phyloP scores from a whole-genome alignment of 345 rosid genomes.

The Eucalyptus brandiana region DNA sequence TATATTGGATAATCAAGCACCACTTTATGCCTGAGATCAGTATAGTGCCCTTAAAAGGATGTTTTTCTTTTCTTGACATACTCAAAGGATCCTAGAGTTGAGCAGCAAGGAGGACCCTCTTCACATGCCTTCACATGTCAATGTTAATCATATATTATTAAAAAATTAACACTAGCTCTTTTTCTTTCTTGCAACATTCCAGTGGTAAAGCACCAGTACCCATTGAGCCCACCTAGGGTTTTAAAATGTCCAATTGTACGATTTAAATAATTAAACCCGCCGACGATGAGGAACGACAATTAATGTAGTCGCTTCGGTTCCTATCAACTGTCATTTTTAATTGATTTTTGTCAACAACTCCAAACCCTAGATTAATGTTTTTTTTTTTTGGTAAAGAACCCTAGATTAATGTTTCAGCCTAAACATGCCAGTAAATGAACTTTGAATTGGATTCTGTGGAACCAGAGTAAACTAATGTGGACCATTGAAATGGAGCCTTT shows the following conservation, averaged over 20 bases:
- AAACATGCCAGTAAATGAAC: not conserved
- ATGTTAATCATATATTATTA: not conserved
- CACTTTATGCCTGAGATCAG: not conserved
- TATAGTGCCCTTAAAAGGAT: not conserved
- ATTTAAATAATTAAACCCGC: not conserved
- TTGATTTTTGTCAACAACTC: not conserved
- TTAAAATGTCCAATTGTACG: not conserved
- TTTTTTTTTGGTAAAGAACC: not conserved
- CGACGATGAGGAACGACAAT: not conserved
- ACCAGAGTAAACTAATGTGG: conserved; percentile 26
- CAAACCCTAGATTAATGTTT: not conserved
- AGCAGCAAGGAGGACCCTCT: conserved; percentile 41
- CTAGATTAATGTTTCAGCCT: not conserved
- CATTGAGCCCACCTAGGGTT: not conserved
- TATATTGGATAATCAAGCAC: not conserved
- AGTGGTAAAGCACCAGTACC: not conserved
- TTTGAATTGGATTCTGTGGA: conserved; percentile 28
- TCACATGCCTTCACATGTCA: conserved; percentile 58
- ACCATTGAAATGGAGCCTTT: not conserved
- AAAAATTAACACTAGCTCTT: not conserved
- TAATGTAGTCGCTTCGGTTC: not conserved
- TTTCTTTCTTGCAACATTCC: not conserved
- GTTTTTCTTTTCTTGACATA: not conserved
- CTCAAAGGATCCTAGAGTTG: conserved; percentile 8
- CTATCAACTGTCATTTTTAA: not conserved